These are phyloP conservation scores for Perkinsus marinus DNA, from an alignment of 169 alveolate genomes.

Conservation along the genomic window DNA sequence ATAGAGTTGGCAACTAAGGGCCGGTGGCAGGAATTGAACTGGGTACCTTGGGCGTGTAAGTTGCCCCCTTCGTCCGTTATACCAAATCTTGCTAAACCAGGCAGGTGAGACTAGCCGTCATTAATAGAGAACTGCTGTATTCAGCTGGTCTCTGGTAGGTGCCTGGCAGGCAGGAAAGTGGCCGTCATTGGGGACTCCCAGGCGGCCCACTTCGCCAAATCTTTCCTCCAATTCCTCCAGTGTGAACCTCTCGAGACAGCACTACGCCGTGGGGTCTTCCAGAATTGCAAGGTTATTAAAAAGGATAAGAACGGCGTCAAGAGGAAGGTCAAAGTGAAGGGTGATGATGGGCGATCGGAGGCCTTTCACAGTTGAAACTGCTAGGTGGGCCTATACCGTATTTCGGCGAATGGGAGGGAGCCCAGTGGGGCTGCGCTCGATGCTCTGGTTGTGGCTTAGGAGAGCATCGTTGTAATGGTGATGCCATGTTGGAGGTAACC, in stretches of 20 bases:
- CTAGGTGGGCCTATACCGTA: neutral
- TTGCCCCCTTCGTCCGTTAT: neutral
- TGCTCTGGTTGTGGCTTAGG: neutral
- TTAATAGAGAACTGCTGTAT: too few relatives aligned
- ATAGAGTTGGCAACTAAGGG: neutral
- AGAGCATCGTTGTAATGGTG: neutral
- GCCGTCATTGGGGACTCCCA: neutral
- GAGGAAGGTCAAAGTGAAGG: neutral
- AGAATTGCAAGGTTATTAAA: neutral
- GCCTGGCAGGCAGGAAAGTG: neutral
- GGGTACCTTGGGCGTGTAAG: neutral
- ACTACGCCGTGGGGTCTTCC: neutral
- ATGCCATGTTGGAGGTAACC: neutral
- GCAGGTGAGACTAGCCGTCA: too few relatives aligned
- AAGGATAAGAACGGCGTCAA: neutral
- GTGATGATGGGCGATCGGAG: neutral
- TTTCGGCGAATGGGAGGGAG: neutral
- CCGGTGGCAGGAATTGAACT: neutral
- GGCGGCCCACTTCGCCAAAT: neutral
- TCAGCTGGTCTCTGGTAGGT: neutral
- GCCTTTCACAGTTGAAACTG: neutral
- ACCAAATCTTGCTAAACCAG: too few relatives aligned
- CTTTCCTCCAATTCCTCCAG: neutral
- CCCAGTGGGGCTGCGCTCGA: neutral
- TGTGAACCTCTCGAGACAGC: neutral